These are phyloP conservation scores for Euclidium syriacum DNA, from an alignment of 345 rosid genomes.

Conservation along the genomic window DNA sequence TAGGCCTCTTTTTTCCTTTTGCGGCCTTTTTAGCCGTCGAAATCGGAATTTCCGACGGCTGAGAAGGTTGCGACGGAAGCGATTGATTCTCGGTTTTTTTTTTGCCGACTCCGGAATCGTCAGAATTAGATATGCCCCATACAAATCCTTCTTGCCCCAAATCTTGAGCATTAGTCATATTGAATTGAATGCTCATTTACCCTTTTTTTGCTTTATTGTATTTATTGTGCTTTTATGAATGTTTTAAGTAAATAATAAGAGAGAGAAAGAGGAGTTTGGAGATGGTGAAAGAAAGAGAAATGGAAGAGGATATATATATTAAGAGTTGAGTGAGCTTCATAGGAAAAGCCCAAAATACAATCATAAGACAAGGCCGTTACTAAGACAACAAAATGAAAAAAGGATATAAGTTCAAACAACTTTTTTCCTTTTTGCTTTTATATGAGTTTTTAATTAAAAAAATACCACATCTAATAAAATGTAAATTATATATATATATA, in stretches of 20 bases:
- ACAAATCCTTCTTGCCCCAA: slow-evolving; percentile 30
- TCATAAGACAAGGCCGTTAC: slow-evolving; percentile 66
- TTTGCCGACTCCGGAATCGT: slow-evolving; percentile 17
- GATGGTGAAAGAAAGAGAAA: slow-evolving; percentile 24
- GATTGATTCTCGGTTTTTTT: background rate
- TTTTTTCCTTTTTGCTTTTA: background rate
- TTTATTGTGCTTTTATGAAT: slow-evolving; percentile 18
- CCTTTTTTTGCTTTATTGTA: slow-evolving; percentile 4
- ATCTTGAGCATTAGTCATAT: slow-evolving; percentile 20
- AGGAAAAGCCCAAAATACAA: slow-evolving; percentile 47
- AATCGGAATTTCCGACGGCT: background rate
- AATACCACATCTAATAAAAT: background rate
- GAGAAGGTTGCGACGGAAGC: background rate
- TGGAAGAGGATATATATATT: slow-evolving; percentile 3
- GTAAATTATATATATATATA: no score
- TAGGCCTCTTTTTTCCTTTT: slow-evolving; percentile 1
- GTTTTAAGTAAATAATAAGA: background rate
- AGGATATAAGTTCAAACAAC: slow-evolving; percentile 2
- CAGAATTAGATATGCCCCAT: slow-evolving; percentile 41
- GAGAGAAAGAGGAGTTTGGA: slow-evolving; percentile 13
- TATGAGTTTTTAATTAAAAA: background rate
- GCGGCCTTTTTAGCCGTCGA: background rate
- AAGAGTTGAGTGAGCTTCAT: background rate
- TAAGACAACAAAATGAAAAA: slow-evolving; percentile 36
- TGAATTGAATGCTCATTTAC: slow-evolving; percentile 21